Evolutionary conservation across 306 rosid species (phyloP).

Genomic region (Herpetospermum pedunculosum): DNA sequence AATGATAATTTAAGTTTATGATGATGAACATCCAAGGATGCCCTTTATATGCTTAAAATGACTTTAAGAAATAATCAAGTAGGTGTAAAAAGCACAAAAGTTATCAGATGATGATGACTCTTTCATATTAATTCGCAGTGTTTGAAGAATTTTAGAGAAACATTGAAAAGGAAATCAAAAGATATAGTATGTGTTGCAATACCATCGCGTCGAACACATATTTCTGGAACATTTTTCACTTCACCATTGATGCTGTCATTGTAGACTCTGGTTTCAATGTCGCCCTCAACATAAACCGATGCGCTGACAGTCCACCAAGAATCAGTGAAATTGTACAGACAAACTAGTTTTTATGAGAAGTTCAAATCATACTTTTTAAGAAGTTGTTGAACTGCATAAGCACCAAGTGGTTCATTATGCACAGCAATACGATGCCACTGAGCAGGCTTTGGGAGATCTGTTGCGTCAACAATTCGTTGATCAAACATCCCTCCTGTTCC

Average conservation of each 20-base stretch:
- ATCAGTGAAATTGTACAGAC: conserved; percentile 25
- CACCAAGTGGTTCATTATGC: conserved; percentile 69
- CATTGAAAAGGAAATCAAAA: conserved; percentile 2
- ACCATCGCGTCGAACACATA: conserved; percentile 90
- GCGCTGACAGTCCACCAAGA: conserved; percentile 50
- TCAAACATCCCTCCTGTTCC: conserved; percentile 97
- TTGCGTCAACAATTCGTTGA: conserved; percentile 49
- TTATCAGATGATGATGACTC: background rate
- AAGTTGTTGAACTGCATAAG: conserved; percentile 78
- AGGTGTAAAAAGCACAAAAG: background rate
- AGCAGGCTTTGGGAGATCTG: conserved; percentile 67
- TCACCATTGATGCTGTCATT: conserved; percentile 82
- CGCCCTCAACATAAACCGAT: conserved; percentile 89
- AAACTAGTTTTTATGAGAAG: conserved; percentile 1
- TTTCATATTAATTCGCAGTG: background rate
- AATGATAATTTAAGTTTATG: background rate
- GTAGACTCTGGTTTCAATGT: conserved; percentile 88
- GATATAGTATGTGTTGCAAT: conserved; percentile 10
- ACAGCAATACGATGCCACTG: conserved; percentile 98
- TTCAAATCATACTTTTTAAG: conserved; percentile 49
- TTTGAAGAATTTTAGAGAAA: background rate
- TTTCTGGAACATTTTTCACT: conserved; percentile 86
- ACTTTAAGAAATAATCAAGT: background rate
- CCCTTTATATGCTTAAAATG: background rate
- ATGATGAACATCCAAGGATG: background rate